These are phyloP conservation scores for Dendrobium officinale DNA, from an alignment of 106 monocot genomes.

Conservation along the genomic window DNA sequence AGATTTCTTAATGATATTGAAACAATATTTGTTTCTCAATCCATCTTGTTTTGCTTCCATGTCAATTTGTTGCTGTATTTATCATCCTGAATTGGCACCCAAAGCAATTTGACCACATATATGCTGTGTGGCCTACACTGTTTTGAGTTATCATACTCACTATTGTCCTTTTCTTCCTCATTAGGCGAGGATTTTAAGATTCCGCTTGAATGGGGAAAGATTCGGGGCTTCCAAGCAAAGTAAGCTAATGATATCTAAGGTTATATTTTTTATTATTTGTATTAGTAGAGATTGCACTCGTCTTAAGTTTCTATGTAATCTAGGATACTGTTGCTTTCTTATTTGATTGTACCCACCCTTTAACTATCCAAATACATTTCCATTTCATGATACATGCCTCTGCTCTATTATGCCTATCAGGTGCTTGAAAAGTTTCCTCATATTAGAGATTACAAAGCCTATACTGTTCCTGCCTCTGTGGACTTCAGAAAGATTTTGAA, in stretches of 20 bases:
- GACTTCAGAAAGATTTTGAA: constrained; percentile 52
- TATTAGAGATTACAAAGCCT: constrained; percentile 57
- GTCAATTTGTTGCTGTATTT: not conserved
- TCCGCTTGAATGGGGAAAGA: constrained; percentile 46
- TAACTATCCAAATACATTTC: not conserved
- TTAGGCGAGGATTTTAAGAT: constrained; percentile 68
- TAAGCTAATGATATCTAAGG: constrained; percentile 19
- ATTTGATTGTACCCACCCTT: no score
- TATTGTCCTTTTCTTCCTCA: constrained; percentile 4
- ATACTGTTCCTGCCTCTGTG: constrained; percentile 35
- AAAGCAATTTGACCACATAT: not conserved
- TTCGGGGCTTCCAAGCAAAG: constrained; percentile 53
- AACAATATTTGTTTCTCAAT: not conserved
- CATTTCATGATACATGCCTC: not conserved
- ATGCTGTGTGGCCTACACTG: not conserved
- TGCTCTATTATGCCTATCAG: constrained; percentile 25
- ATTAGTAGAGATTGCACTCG: not conserved
- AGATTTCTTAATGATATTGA: not conserved
- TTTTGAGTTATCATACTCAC: not conserved
- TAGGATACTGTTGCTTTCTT: not conserved
- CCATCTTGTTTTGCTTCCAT: not conserved
- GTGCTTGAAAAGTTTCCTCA: constrained; percentile 72
- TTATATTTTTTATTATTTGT: not conserved
- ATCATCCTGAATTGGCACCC: not conserved
- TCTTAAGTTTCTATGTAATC: not conserved